Evolutionary conservation across 805 yeast genomes (phyloP), one percentile per base, ranked within the genome.

Genomic region (Tetrapisispora phaffii): DNA sequence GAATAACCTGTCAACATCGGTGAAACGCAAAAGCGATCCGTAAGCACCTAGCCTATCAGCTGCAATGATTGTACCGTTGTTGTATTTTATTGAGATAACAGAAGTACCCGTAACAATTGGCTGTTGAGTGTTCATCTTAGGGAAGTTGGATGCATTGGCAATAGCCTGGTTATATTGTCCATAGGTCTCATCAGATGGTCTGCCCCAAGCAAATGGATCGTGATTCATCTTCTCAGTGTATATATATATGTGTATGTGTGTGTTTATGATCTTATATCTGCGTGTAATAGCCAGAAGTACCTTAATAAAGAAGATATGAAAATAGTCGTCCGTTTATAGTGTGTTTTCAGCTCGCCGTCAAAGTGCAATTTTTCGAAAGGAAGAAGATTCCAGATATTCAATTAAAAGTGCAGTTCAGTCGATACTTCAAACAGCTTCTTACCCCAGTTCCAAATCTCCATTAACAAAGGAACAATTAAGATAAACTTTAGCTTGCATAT

Each of bases 51-150:
- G 68, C 57, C 85, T 85, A 63, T 93, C 99, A 5, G 98, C 97
- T 2, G 99, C 97, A 66, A 93, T 73, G 33, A 93, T 77, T 39
- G 93, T 81, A 34, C 99, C 99, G 54, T 83, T 84, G 50, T 85
- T 72, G 71, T 81, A 93, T 68, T 89, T 93, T 66, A 90, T 75
- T 8, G 93, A 94, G 55, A 93, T 74, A 20, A 93, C 98, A 31
- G 96, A 87, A 0, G 97, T 86, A 60, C 98, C 97, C 13, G 99
- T 93, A 48, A 93, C 86, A 53, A 85, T 83, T 40, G 99, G 99
- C 60, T 81, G 87, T 63, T 86, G 95, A 2, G 98, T 90, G 65
- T 85, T 82, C 80, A 80, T 77, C 45, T 72, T 76, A 26, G 97
- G 96, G 60, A 79, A 74, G 38, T 69, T 69, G 0, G 65, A 51